phyloP scores from a whole-genome alignment of 2,329 filamentous ascomycete species.

The Aspergillus sp. region DNA sequence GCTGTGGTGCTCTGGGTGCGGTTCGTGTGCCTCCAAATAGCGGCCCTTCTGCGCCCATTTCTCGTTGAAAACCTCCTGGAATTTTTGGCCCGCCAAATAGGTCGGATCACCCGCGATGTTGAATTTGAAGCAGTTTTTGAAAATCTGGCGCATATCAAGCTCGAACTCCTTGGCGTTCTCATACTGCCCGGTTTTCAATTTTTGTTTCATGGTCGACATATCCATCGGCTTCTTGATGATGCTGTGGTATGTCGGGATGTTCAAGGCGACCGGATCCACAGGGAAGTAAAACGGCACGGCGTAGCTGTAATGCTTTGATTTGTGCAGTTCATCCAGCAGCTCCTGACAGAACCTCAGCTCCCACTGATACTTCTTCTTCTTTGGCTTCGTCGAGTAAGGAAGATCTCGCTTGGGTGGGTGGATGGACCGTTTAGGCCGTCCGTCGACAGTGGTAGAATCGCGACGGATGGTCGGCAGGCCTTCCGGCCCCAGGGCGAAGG shows the following conservation, averaged over 20 bases:
- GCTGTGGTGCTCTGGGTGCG: conserved; percentile 63
- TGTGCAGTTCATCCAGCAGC: conserved; percentile 73
- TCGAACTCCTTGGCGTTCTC: conserved; percentile 82
- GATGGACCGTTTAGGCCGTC: conserved; percentile 87
- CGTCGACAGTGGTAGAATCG: conserved; percentile 75
- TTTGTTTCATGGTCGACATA: conserved; percentile 73
- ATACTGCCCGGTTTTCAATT: conserved; percentile 77
- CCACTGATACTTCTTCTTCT: conserved; percentile 84
- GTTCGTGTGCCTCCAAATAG: conserved; percentile 76
- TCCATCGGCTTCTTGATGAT: conserved; percentile 98
- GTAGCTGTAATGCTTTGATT: conserved; percentile 65
- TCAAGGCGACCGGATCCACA: conserved; percentile 89
- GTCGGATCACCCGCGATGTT: conserved; percentile 79
- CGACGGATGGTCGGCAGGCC: conserved; percentile 81
- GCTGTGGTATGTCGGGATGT: conserved; percentile 90
- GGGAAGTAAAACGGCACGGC: conserved; percentile 77
- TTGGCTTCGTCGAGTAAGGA: conserved; percentile 83
- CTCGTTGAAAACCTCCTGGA: conserved; percentile 72
- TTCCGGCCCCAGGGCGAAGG: conserved; percentile 75
- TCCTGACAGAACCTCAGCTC: conserved; percentile 90
- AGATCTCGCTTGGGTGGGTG: conserved; percentile 91
- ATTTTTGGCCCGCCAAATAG: conserved; percentile 66
- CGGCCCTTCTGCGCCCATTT: conserved; percentile 77
- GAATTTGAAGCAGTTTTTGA: conserved; percentile 89
- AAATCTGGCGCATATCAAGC: conserved; percentile 76